Conservation (phyloP, 345 rosid genomes). For the Gossypium sturtianum region DNA sequence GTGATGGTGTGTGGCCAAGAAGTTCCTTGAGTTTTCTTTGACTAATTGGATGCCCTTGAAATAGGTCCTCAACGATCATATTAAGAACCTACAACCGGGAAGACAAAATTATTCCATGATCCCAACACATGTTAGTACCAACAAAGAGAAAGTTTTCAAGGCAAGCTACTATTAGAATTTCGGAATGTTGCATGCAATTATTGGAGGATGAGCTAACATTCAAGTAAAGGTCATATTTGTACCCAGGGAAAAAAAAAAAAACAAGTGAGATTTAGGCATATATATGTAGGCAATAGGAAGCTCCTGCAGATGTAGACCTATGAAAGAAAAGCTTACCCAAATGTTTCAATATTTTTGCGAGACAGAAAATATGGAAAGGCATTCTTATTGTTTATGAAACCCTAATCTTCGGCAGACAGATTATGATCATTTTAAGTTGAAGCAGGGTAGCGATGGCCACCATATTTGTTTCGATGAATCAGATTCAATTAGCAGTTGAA, state of each 20-base stretch:
- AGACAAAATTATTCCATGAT: constrained; percentile 3
- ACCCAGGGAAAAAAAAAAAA: background rate
- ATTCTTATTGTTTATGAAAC: background rate
- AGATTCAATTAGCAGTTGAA: background rate
- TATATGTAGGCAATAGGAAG: background rate
- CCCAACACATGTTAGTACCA: background rate
- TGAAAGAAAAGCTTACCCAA: background rate
- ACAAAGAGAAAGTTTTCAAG: background rate
- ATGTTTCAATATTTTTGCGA: background rate
- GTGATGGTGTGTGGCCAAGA: constrained; percentile 88
- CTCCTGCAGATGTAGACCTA: background rate
- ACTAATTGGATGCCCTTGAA: constrained; percentile 91
- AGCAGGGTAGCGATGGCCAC: background rate
- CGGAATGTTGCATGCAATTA: background rate
- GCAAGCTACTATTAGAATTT: background rate
- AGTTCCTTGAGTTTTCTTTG: constrained; percentile 91
- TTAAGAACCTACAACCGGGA: constrained; percentile 56
- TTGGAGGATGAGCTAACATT: background rate
- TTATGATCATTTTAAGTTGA: background rate
- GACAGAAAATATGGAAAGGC: background rate
- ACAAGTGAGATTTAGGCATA: background rate
- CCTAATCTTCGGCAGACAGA: background rate
- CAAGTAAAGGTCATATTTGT: background rate
- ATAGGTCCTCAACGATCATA: constrained; percentile 80
- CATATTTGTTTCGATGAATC: background rate